A percentile compares a stretch with the other conserved stretches of the same genome.
These are phyloP conservation scores for Leptographium procerum DNA, from an alignment of 2,329 filamentous ascomycete genomes.

Conservation along the genomic window DNA sequence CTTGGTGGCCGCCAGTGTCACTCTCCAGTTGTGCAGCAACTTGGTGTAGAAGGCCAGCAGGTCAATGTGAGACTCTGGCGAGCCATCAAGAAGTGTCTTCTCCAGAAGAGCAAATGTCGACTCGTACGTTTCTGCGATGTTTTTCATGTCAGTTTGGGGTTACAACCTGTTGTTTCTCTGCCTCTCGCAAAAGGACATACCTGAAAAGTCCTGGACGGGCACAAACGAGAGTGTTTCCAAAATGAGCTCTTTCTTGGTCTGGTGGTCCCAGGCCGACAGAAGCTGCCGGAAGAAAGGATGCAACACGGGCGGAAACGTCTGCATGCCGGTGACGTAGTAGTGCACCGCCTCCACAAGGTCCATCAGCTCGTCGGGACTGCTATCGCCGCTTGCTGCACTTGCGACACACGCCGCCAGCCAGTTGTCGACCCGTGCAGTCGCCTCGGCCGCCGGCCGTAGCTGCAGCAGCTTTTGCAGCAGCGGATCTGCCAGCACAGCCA, in stretches of 20 bases:
- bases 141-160: not conserved
- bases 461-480: conserved; percentile 67
- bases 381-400: conserved; percentile 41
- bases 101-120: conserved; percentile 42
- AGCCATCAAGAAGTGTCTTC: conserved; percentile 35
- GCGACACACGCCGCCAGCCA: conserved; percentile 48
- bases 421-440: conserved; percentile 40
- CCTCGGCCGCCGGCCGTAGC: conserved; percentile 44
- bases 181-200: conserved; percentile 6
- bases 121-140: conserved; percentile 34
- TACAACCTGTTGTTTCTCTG: not conserved
- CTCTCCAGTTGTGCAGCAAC: conserved; percentile 51
- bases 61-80: conserved; percentile 39
- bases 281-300: conserved; percentile 34
- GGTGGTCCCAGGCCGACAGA: conserved; percentile 51
- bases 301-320: conserved; percentile 11
- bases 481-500: conserved; percentile 64
- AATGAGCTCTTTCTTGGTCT: conserved; percentile 38
- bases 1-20: conserved; percentile 29
- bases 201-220: conserved; percentile 39
- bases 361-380: conserved; percentile 33
- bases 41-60: conserved; percentile 57
- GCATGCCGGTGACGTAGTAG: conserved; percentile 40
- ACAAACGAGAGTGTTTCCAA: conserved; percentile 46
- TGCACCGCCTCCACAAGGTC: conserved; percentile 45